Conservation (phyloP, 495 filamentous ascomycete genomes). For the Peziza echinospora region DNA sequence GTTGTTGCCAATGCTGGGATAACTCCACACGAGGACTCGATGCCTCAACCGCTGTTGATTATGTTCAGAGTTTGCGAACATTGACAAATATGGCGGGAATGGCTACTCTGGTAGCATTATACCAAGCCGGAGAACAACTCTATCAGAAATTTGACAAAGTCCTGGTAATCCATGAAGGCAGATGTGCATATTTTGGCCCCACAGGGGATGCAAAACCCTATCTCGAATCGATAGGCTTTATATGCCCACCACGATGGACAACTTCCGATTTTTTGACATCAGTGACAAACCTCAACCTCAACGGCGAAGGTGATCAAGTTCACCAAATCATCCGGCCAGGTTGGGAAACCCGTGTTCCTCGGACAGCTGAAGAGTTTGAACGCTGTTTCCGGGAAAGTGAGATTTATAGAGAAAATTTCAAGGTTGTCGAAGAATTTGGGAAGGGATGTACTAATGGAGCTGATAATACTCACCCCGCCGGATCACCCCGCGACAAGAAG, state of each 20-base stretch:
- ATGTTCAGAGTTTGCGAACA: conserved; percentile 26
- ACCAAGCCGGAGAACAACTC: conserved; percentile 52
- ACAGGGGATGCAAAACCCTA: conserved; percentile 41
- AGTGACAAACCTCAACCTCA: conserved; percentile 45
- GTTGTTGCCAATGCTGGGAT: conserved; percentile 35
- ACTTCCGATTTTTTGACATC: conserved; percentile 59
- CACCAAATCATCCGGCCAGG: too few species aligned
- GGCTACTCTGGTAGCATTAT: conserved; percentile 59
- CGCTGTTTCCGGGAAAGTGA: conserved; percentile 30
- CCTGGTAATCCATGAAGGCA: conserved; percentile 40
- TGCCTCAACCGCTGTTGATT: conserved; percentile 28
- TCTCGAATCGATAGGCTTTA: conserved; percentile 46
- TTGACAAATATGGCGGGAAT: conserved; percentile 66
- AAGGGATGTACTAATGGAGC: conserved; percentile 19
- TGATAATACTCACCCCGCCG: too few species aligned
- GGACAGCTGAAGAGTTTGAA: conserved; percentile 37
- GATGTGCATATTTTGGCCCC: conserved; percentile 44
- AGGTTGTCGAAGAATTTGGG: conserved; percentile 40
- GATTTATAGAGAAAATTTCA: conserved; percentile 38
- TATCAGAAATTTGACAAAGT: conserved; percentile 56
- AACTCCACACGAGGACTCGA: conserved; percentile 34
- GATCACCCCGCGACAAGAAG: too few species aligned
- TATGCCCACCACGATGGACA: conserved; percentile 44
- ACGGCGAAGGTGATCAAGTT: too few species aligned
- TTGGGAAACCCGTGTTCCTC: conserved; percentile 38